A percentile compares a stretch with the other conserved stretches of the same genome.
Conservation (phyloP, 1,284 basidiomycete species). For the Ceratobasidium sp. region DNA sequence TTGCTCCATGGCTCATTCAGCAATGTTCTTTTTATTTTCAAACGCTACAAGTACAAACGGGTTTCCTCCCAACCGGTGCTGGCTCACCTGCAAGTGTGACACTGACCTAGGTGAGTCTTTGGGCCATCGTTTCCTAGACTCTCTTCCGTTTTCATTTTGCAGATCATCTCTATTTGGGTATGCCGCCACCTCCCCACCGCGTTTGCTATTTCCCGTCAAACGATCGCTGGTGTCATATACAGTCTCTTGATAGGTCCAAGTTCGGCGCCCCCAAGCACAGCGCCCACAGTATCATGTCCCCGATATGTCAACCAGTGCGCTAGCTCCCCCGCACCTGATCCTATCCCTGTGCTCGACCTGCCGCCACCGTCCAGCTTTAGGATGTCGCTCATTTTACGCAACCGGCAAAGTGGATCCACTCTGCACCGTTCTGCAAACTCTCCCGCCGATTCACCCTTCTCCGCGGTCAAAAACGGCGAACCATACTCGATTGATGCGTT, state of each 20-base stretch:
- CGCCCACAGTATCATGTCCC: not conserved
- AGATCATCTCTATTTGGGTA: too few relatives aligned
- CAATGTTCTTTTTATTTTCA: too few relatives aligned
- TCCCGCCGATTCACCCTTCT: constrained; percentile 82
- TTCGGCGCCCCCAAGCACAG: constrained; percentile 38
- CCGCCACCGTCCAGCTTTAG: constrained; percentile 78
- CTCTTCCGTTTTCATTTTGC: too few relatives aligned
- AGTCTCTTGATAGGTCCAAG: constrained; percentile 22
- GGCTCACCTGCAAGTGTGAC: too few relatives aligned
- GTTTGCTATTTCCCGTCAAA: not conserved
- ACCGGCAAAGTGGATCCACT: constrained; percentile 10
- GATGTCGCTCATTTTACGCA: constrained; percentile 72
- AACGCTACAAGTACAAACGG: too few relatives aligned
- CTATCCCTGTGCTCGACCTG: constrained; percentile 58
- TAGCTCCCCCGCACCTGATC: constrained; percentile 51
- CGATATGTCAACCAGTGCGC: constrained; percentile 44
- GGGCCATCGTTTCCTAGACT: too few relatives aligned
- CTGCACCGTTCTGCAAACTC: constrained; percentile 64
- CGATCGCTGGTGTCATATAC: not conserved
- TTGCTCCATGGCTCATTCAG: too few relatives aligned
- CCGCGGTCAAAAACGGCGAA: constrained; percentile 70
- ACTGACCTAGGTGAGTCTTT: too few relatives aligned
- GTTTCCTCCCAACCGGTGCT: too few relatives aligned
- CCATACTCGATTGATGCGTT: constrained; percentile 67
- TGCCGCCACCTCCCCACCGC: too few relatives aligned